These are phyloP conservation scores for Mucuna pruriens DNA, from an alignment of 306 rosid species.

Conservation along the genomic window DNA sequence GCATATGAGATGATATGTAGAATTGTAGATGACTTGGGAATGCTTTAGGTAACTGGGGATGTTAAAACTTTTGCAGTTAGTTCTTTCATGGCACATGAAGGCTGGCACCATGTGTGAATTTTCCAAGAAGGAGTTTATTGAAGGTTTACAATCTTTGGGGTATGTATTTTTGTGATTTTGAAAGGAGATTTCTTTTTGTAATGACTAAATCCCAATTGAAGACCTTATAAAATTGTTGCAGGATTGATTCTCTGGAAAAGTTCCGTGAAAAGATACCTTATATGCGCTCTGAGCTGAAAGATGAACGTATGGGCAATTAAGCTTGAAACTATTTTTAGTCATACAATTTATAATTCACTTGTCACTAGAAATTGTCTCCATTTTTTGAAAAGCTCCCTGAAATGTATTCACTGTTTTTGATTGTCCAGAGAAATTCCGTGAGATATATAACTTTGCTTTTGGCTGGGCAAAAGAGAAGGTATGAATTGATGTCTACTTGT, in stretches of 20 bases:
- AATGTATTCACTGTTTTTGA: constrained; percentile 33
- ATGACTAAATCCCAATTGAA: constrained; percentile 11
- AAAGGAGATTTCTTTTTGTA: constrained; percentile 7
- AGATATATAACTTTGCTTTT: constrained; percentile 96
- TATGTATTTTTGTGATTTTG: constrained; percentile 35
- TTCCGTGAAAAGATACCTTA: constrained; percentile 87
- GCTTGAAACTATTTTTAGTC: constrained; percentile 19
- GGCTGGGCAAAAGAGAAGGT: constrained; percentile 99
- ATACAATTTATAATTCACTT: constrained; percentile 29
- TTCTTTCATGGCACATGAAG: constrained; percentile 99
- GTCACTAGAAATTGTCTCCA: constrained; percentile 1
- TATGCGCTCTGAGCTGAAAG: constrained; percentile 94
- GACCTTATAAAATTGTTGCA: constrained; percentile 51
- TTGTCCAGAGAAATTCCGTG: constrained; percentile 90
- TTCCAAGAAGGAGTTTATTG: constrained; percentile 90
- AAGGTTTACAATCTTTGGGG: constrained; percentile 95
- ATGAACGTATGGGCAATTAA: constrained; percentile 72
- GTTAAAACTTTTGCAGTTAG: constrained; percentile 69
- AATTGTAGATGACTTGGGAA: not conserved
- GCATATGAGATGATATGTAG: not conserved
- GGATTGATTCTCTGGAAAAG: constrained; percentile 94
- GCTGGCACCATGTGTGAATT: constrained; percentile 99
- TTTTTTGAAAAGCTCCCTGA: constrained; percentile 41
- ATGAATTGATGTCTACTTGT: constrained; percentile 26
- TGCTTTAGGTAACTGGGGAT: constrained; percentile 31